Evolutionary conservation across 2,329 filamentous ascomycete species (phyloP).

Genomic region (Aureobasidium sp.): DNA sequence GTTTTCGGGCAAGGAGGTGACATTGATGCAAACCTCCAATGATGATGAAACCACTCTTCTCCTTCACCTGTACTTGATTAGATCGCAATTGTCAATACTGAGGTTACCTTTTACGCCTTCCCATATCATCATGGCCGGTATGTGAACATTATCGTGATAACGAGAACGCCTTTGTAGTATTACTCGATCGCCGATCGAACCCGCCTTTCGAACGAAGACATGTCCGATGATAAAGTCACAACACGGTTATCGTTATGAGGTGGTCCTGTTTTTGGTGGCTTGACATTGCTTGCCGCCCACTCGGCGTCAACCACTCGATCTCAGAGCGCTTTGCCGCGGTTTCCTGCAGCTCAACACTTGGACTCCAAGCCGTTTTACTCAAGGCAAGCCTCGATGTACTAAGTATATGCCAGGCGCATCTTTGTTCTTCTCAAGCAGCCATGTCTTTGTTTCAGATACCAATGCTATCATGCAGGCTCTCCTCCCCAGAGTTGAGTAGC

Average conservation of each 20-base stretch:
- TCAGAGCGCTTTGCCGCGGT: neutral
- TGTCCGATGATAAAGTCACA: neutral
- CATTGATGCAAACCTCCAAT: neutral
- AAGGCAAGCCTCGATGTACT: neutral
- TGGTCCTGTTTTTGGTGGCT: neutral
- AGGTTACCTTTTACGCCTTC: neutral
- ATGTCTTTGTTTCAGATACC: neutral
- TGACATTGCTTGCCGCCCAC: neutral
- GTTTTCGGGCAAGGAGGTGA: neutral
- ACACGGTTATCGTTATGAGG: neutral
- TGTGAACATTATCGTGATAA: too few relatives aligned
- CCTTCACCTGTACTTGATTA: neutral
- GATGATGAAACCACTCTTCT: slow-evolving; percentile 6
- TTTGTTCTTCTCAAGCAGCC: neutral
- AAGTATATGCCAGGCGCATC: neutral
- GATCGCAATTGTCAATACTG: neutral
- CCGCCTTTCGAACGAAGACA: too few relatives aligned
- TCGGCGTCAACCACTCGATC: neutral
- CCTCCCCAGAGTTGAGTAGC: neutral
- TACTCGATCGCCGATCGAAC: neutral
- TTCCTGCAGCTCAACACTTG: neutral
- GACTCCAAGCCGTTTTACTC: neutral
- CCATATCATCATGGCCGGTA: neutral
- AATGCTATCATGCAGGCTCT: neutral
- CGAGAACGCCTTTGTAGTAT: too few relatives aligned